A percentile compares a stretch with the other conserved stretches of the same genome.
Conservation (phyloP, 202 grass and related monocot species). For the Digitaria exilis region DNA sequence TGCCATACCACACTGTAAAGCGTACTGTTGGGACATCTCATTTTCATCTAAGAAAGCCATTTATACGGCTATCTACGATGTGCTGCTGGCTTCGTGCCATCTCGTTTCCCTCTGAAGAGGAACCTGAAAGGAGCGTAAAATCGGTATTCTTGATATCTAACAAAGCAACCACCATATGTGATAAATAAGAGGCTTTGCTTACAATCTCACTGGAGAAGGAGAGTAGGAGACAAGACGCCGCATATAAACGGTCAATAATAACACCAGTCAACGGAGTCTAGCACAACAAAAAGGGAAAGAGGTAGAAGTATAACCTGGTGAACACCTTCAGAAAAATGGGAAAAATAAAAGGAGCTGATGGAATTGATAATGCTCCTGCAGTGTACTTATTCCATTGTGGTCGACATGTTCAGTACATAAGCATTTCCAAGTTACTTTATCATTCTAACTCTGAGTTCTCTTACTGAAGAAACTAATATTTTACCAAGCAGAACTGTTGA, state of each 20-base stretch:
- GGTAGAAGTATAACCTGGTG: neutral
- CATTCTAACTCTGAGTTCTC: too few relatives aligned
- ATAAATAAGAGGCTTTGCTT: neutral
- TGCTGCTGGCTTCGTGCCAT: neutral
- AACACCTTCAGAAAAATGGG: neutral
- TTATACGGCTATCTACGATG: too few relatives aligned
- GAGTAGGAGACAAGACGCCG: neutral
- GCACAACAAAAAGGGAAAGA: neutral
- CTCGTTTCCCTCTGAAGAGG: neutral
- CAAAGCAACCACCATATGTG: too few relatives aligned
- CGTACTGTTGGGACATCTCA: too few relatives aligned
- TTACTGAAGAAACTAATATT: constrained; percentile 16
- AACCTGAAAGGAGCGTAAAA: too few relatives aligned
- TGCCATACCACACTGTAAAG: too few relatives aligned
- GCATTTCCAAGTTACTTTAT: neutral
- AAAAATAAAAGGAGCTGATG: neutral
- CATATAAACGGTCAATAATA: neutral
- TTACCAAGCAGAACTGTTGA: neutral
- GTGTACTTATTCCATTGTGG: neutral
- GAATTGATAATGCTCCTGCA: constrained; percentile 25
- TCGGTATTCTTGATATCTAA: neutral
- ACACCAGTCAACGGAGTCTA: neutral
- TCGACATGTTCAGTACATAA: constrained; percentile 4
- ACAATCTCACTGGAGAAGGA: too few relatives aligned
- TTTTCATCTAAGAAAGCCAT: too few relatives aligned